Evolutionary conservation across 331 rosid genomes (phyloP).

Genomic region (Dryas integrifolia): DNA sequence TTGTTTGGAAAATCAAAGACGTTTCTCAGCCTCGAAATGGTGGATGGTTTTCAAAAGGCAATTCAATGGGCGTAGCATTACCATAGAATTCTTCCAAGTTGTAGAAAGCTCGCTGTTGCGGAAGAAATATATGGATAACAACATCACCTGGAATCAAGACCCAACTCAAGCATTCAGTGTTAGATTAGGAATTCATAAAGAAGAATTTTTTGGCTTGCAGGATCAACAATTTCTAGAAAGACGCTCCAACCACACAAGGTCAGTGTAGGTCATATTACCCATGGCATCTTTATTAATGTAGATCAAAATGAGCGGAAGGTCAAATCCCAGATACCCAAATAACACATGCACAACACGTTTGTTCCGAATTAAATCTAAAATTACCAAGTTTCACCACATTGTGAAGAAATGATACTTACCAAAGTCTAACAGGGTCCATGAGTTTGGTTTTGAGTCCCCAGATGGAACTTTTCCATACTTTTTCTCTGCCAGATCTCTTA

Average conservation of each 20-base stretch:
- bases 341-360: neutral
- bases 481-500: conserved; percentile 85
- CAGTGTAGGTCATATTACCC: neutral
- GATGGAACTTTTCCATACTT: conserved; percentile 74
- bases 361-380: neutral
- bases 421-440: conserved; percentile 91
- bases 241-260: neutral
- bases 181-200: neutral
- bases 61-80: conserved; percentile 68
- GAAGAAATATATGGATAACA: conserved; percentile 89
- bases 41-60: conserved; percentile 78
- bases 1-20: neutral
- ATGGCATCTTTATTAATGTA: neutral
- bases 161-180: conserved; percentile 3
- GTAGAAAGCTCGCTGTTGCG: conserved; percentile 78
- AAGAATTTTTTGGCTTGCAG: neutral
- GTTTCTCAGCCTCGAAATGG: conserved; percentile 50
- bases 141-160: conserved; percentile 73
- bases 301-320: neutral
- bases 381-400: neutral
- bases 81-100: conserved; percentile 91
- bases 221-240: neutral
- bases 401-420: conserved; percentile 46
- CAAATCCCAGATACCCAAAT: neutral
- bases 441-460: conserved; percentile 85